Evolutionary conservation across 306 rosid species (phyloP), one percentile per base, ranked within the genome.

Genomic region (Oemleria cerasiformis): DNA sequence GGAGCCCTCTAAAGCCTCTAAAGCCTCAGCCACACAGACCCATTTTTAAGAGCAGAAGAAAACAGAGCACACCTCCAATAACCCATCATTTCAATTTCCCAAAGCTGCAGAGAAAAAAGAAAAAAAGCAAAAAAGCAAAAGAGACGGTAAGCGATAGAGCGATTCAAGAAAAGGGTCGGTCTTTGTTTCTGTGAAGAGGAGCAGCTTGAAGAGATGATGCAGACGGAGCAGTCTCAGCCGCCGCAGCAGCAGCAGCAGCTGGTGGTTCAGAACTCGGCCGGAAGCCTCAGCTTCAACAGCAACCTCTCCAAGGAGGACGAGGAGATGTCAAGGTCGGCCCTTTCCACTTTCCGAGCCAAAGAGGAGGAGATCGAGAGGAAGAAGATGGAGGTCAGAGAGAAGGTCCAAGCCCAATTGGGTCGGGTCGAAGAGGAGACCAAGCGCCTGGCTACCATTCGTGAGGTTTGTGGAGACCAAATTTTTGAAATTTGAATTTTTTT

Each of bases 361-460:
- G 98, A 93, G 75, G 98, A 93, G 69, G 98, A 93, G 85, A 93
- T 93, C 79, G 98, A 93, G 76, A 80, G 83, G 90, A 93, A 86
- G 94, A 90, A 89, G 84, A 71, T 93, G 94, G 98, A 93, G 83
- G 97, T 93, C 5, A 71, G 97, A 60, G 98, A 93, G 19, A 90
- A 88, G 50, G 97, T 93, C 73, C 97, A 93, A 70, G 90, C 86
- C 0, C 98, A 93, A 77, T 67, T 93, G 38, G 98, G 97, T 78
- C 89, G 97, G 0, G 98, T 90, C 10, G 97, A 93, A 48, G 98
- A 93, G 87, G 98, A 93, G 86, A 90, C 94, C 65, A 93, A 93
- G 78, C 97, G 97, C 55, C 88, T 93, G 63, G 97, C 98, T 40
- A 73, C 80, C 23, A 90, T 93, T 79, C 97, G 98, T 40, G 97